Conservation (phyloP, 2,329 filamentous ascomycete genomes). For the Pezicula radicicola region DNA sequence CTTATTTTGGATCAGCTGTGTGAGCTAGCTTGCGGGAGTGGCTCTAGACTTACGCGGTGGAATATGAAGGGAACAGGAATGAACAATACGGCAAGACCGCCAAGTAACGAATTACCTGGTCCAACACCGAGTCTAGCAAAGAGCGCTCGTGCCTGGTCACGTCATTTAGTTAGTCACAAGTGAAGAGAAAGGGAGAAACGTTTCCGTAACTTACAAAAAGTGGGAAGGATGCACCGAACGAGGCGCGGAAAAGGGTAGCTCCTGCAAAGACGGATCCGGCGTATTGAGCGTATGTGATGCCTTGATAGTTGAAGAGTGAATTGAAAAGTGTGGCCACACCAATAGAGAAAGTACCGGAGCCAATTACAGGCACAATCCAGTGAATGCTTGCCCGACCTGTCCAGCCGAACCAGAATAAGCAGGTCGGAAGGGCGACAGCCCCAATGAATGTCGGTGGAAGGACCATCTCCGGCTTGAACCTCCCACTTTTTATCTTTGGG, state of each 20-base stretch:
- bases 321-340: conserved; percentile 54
- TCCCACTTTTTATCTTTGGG: conserved; percentile 40
- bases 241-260: conserved; percentile 54
- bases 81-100: conserved; percentile 32
- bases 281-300: conserved; percentile 49
- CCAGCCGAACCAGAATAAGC: conserved; percentile 57
- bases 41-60: conserved; percentile 2
- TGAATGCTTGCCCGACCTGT: conserved; percentile 44
- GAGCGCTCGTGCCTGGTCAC: conserved; percentile 55
- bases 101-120: conserved; percentile 52
- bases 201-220: conserved; percentile 5
- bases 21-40: no score
- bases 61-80: conserved; percentile 2
- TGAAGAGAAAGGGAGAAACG: not conserved
- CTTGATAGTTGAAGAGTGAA: conserved; percentile 56
- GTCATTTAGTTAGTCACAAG: conserved; percentile 42
- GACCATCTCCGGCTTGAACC: conserved; percentile 47
- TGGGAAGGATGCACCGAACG: conserved; percentile 30
- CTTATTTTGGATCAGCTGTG: no score
- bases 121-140: conserved; percentile 55
- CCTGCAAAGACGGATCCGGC: conserved; percentile 55
- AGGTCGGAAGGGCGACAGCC: conserved; percentile 47
- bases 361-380: conserved; percentile 53
- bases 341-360: conserved; percentile 47
- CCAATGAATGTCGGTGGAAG: conserved; percentile 50